Evolutionary conservation across 2,329 filamentous ascomycete genomes (phyloP).

Genomic region (Diaporthe longicolla): DNA sequence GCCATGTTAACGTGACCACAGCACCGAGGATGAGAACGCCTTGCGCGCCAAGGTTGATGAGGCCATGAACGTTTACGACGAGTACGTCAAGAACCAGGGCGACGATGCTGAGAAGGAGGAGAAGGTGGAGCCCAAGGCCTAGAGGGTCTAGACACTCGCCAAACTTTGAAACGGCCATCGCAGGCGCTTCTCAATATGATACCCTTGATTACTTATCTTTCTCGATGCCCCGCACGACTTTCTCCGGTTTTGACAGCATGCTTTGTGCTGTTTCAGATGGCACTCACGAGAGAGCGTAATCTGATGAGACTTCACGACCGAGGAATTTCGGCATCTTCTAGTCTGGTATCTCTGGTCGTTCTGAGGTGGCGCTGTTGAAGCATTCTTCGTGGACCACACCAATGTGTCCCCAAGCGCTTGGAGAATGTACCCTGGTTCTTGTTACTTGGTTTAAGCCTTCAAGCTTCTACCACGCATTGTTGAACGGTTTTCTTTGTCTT

Average conservation of each 20-base stretch:
- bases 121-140: conserved; percentile 67
- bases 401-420: conserved; percentile 25
- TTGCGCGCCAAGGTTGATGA: conserved; percentile 97
- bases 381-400: conserved; percentile 38
- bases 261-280: neutral
- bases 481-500: conserved; percentile 35
- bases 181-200: conserved; percentile 35
- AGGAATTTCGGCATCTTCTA: conserved; percentile 36
- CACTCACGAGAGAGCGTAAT: neutral
- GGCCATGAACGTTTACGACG: conserved; percentile 96
- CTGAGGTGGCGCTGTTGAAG: conserved; percentile 35
- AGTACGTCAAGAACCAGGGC: conserved; percentile 92
- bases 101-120: conserved; percentile 64
- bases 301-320: conserved; percentile 29
- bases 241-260: conserved; percentile 25
- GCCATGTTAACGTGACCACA: conserved; percentile 56
- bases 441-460: conserved; percentile 38
- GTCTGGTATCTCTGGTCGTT: conserved; percentile 39
- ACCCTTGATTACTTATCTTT: conserved; percentile 34
- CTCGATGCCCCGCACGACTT: conserved; percentile 22
- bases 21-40: conserved; percentile 89
- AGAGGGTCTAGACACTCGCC: conserved; percentile 44
- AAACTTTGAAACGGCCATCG: conserved; percentile 28
- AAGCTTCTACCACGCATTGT: conserved; percentile 41
- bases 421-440: conserved; percentile 33